These are phyloP conservation scores for Eucalyptus curtisii DNA, from an alignment of 345 rosid species.

Conservation along the genomic window DNA sequence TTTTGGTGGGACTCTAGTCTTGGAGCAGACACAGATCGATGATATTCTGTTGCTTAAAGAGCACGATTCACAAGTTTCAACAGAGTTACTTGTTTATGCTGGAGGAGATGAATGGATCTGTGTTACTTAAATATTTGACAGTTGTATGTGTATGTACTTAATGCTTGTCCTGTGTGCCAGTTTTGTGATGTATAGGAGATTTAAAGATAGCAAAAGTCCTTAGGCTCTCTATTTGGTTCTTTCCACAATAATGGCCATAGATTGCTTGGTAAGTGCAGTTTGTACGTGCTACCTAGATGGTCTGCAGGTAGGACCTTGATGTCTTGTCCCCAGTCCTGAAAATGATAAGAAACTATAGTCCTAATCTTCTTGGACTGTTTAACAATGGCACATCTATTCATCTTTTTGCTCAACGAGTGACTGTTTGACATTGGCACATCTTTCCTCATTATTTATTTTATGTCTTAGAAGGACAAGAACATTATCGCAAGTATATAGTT, in stretches of 20 bases:
- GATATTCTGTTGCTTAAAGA: not conserved
- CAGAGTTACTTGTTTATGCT: not conserved
- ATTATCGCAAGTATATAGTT: rapidly evolving
- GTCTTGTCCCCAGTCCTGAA: not conserved
- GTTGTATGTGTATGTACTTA: not conserved
- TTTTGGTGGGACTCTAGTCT: not conserved
- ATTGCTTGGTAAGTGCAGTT: not conserved
- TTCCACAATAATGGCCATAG: not conserved
- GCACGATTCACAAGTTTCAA: not conserved
- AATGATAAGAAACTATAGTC: not conserved
- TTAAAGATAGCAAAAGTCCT: not conserved
- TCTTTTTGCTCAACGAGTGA: not conserved
- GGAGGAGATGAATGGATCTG: not conserved
- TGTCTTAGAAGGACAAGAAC: not conserved
- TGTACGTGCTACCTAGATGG: not conserved
- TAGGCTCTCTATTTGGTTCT: not conserved
- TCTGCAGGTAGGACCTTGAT: not conserved
- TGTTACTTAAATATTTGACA: not conserved
- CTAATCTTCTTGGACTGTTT: not conserved
- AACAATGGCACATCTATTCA: not conserved
- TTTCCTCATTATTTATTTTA: not conserved
- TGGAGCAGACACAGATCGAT: not conserved
- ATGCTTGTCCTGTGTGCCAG: not conserved
- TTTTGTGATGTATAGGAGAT: not conserved
- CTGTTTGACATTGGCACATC: not conserved